Evolutionary conservation across 164 flowering plant genomes (phyloP).

Genomic region (Cinnamomum chago): DNA sequence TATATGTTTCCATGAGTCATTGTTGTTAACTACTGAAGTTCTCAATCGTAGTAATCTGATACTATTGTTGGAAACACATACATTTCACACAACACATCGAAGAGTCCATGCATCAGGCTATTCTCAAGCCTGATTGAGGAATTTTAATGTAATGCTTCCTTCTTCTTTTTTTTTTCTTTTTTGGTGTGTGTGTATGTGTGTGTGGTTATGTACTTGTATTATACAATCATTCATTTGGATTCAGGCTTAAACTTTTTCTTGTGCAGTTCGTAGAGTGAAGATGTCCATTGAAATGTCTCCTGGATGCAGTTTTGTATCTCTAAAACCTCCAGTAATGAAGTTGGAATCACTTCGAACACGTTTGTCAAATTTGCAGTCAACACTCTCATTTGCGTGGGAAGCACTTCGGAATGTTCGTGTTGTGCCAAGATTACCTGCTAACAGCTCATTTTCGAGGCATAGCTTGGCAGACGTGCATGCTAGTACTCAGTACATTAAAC

Average conservation of each 20-base stretch:
- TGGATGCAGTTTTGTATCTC: constrained; percentile 69
- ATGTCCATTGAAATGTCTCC: constrained; percentile 69
- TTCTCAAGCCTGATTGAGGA: background rate
- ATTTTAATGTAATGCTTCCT: background rate
- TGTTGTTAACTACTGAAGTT: background rate
- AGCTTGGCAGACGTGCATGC: constrained; percentile 77
- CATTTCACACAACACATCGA: background rate
- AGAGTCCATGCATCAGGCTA: constrained; percentile 4
- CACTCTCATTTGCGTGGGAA: constrained; percentile 60
- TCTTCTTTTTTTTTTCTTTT: background rate
- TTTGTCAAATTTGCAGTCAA: constrained; percentile 43
- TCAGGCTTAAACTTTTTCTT: constrained; percentile 11
- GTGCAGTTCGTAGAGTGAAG: constrained; percentile 82
- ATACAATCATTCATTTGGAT: background rate
- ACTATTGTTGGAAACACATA: background rate
- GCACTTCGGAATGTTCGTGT: constrained; percentile 56
- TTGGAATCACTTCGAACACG: constrained; percentile 39
- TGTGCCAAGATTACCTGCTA: constrained; percentile 46
- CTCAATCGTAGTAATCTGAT: background rate
- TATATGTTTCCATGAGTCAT: background rate
- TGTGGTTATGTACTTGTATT: background rate
- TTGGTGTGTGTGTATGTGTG: background rate
- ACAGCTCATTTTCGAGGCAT: constrained; percentile 64
- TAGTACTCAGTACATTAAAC: constrained; percentile 77
- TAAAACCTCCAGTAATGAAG: constrained; percentile 45